Conservation (phyloP, 306 rosid species). For the Dryas alaskensis region DNA sequence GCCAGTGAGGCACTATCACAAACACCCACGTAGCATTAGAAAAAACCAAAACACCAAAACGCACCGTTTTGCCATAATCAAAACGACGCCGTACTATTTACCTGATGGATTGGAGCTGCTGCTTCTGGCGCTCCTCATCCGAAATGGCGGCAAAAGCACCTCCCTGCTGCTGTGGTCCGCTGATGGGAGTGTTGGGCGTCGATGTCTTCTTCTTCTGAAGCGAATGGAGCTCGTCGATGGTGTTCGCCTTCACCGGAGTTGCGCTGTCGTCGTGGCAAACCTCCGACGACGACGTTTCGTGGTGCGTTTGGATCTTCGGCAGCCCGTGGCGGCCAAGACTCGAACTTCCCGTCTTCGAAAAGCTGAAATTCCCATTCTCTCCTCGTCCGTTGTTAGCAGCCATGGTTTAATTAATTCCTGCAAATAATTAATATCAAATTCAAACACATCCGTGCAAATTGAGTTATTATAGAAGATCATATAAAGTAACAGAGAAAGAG, state of each 20-base stretch:
- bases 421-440: not conserved
- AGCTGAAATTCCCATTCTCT: conserved; percentile 37
- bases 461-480: too few species aligned
- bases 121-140: conserved; percentile 59
- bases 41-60: not conserved
- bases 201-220: conserved; percentile 71
- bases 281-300: conserved; percentile 19
- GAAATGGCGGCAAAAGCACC: conserved; percentile 40
- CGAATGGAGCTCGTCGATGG: conserved; percentile 82
- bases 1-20: conserved; percentile 81
- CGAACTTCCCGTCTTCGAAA: conserved; percentile 11
- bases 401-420: conserved; percentile 19
- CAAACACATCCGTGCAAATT: too few species aligned
- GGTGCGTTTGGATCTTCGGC: conserved; percentile 49
- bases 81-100: not conserved
- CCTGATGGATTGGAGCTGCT: conserved; percentile 88
- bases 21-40: not conserved
- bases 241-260: conserved; percentile 64
- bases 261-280: conserved; percentile 79
- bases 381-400: conserved; percentile 30
- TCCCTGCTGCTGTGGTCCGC: conserved; percentile 16
- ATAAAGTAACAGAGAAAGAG: too few species aligned
- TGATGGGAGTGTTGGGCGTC: conserved; percentile 62
- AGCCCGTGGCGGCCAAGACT: conserved; percentile 40
- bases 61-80: not conserved